Percentiles rank a stretch among this genome's conserved stretches.
phyloP scores from a whole-genome alignment of 2,329 filamentous ascomycete species.

The Fusarium gaditjirri region DNA sequence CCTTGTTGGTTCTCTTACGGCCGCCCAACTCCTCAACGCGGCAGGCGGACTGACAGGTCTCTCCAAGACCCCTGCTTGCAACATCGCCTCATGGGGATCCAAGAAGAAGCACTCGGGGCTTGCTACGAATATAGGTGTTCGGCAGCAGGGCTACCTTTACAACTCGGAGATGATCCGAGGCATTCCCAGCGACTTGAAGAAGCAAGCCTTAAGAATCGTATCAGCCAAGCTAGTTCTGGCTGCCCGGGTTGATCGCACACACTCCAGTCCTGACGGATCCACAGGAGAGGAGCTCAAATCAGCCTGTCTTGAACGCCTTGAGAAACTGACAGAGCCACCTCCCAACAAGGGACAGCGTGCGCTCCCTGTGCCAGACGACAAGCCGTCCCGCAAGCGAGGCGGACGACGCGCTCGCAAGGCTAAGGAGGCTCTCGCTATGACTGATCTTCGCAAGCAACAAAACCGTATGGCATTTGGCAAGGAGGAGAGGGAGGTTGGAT shows the following conservation, averaged over 20 bases:
- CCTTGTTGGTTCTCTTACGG: conserved; percentile 90
- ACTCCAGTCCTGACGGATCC: conserved; percentile 82
- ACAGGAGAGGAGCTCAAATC: conserved; percentile 84
- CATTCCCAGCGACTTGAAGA: conserved; percentile 87
- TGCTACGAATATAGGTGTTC: conserved; percentile 89
- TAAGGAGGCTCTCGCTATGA: conserved; percentile 97
- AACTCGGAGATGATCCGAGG: conserved; percentile 88
- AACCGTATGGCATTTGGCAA: conserved; percentile 97
- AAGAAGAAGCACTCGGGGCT: conserved; percentile 87
- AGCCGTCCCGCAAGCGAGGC: conserved; percentile 91
- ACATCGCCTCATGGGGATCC: conserved; percentile 88
- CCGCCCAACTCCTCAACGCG: conserved; percentile 95
- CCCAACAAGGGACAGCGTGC: conserved; percentile 89
- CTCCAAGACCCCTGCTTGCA: conserved; percentile 92
- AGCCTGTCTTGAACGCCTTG: conserved; percentile 84
- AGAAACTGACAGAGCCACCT: conserved; percentile 92
- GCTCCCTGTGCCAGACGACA: conserved; percentile 93
- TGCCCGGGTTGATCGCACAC: conserved; percentile 87
- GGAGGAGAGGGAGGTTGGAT: conserved; percentile 93
- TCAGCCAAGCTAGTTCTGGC: conserved; percentile 94
- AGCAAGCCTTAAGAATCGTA: conserved; percentile 94
- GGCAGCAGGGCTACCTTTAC: conserved; percentile 93
- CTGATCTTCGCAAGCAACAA: conserved; percentile 93
- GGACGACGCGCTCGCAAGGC: conserved; percentile 90
- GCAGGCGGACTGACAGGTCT: conserved; percentile 89